Conservation (phyloP, 179 eudicot species). For the Carnegiea gigantea region DNA sequence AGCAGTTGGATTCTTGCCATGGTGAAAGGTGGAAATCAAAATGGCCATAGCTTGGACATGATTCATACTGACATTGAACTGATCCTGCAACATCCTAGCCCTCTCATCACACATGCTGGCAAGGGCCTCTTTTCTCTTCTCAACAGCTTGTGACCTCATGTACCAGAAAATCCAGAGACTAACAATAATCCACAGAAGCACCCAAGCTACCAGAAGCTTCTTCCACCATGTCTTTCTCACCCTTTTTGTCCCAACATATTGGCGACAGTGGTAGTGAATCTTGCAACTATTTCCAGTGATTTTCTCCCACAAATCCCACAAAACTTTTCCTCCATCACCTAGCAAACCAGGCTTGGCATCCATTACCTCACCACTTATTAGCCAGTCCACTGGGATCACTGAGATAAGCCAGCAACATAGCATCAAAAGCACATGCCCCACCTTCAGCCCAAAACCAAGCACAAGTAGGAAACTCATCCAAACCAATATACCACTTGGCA, state of each 20-base stretch:
- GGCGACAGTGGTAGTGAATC: slow-evolving; percentile 53
- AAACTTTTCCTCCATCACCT: slow-evolving; percentile 43
- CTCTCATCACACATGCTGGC: slow-evolving; percentile 95
- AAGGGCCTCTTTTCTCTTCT: slow-evolving; percentile 75
- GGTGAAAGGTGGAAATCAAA: slow-evolving; percentile 75
- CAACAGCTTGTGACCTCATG: slow-evolving; percentile 57
- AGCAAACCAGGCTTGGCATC: slow-evolving; percentile 46
- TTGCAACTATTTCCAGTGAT: slow-evolving; percentile 40
- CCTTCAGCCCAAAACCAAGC: slow-evolving; percentile 67
- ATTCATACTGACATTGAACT: slow-evolving; percentile 92
- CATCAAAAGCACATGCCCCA: slow-evolving; percentile 57
- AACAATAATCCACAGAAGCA: slow-evolving; percentile 41
- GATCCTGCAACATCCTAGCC: slow-evolving; percentile 93
- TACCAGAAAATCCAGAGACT: slow-evolving; percentile 49
- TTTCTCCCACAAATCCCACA: slow-evolving; percentile 55
- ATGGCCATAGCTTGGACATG: slow-evolving; percentile 88
- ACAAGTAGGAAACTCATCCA: slow-evolving; percentile 78
- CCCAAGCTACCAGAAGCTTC: slow-evolving; percentile 54
- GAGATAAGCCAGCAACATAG: slow-evolving; percentile 69
- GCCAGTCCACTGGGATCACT: slow-evolving; percentile 64
- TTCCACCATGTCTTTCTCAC: slow-evolving; percentile 57
- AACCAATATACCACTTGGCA: slow-evolving; percentile 16
- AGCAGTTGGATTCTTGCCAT: slow-evolving; percentile 72
- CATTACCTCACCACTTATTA: slow-evolving; percentile 60
- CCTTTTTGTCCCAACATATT: slow-evolving; percentile 49